Conservation (phyloP, 106 monocot genomes). For the Dendrobium officinale region DNA sequence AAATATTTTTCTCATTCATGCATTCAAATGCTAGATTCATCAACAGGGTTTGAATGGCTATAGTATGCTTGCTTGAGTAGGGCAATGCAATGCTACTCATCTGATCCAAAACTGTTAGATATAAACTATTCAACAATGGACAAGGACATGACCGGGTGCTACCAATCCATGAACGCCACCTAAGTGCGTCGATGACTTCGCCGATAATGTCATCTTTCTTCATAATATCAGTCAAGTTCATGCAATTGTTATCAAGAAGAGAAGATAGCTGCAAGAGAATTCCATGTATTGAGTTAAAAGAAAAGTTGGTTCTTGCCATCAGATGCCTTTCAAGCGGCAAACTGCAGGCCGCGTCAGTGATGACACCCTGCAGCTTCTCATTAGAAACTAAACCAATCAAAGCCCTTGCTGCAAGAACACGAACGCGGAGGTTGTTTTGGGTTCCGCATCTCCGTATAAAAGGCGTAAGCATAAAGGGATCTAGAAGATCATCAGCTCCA, state of each 20-base stretch:
- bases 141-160: slow-evolving; percentile 51
- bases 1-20: slow-evolving; percentile 26
- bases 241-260: slow-evolving; percentile 72
- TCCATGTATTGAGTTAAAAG: slow-evolving; percentile 90
- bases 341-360: slow-evolving; percentile 28
- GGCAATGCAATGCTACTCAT: slow-evolving; percentile 63
- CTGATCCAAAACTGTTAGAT: slow-evolving; percentile 52
- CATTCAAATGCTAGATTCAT: slow-evolving; percentile 41
- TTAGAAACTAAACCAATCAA: slow-evolving; percentile 88
- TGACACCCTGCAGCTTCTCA: slow-evolving; percentile 60
- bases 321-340: slow-evolving; percentile 37
- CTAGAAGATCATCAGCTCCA: slow-evolving; percentile 57
- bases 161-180: slow-evolving; percentile 74
- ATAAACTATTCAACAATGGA: slow-evolving; percentile 58
- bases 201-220: slow-evolving; percentile 66
- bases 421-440: slow-evolving; percentile 77
- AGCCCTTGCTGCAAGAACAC: slow-evolving; percentile 86
- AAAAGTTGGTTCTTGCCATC: slow-evolving; percentile 9
- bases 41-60: slow-evolving; percentile 35
- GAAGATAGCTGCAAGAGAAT: slow-evolving; percentile 64
- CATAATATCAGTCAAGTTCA: slow-evolving; percentile 42
- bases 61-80: slow-evolving; percentile 18
- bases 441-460: slow-evolving; percentile 78
- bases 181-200: slow-evolving; percentile 36
- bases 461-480: slow-evolving; percentile 76